Evolutionary conservation across 2,329 filamentous ascomycete genomes (phyloP).

Genomic region (Stemphylium beticola): DNA sequence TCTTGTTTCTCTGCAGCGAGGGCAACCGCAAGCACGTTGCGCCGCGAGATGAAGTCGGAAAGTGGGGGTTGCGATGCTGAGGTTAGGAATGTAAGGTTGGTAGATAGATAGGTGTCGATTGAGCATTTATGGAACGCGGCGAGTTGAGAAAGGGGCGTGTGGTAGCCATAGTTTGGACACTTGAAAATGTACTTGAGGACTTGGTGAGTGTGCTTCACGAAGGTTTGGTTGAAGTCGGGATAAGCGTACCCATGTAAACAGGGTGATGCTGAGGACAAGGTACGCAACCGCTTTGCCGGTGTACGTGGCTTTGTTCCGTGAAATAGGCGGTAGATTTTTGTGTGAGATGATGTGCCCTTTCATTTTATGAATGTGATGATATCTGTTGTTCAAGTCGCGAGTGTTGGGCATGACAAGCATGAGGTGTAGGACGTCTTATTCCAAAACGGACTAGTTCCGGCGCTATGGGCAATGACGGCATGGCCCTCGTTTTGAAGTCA

Average conservation of each 20-base stretch:
- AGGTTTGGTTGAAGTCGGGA: background rate
- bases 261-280: background rate
- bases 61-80: constrained; percentile 57
- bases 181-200: background rate
- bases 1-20: constrained; percentile 60
- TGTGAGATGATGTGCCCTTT: background rate
- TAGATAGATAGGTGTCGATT: constrained; percentile 57
- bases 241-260: background rate
- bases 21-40: constrained; percentile 63
- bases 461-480: background rate
- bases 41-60: constrained; percentile 61
- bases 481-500: no score
- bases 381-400: background rate
- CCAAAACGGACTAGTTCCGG: background rate
- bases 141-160: background rate
- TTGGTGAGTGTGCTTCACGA: background rate
- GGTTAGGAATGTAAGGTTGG: constrained; percentile 59
- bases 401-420: background rate
- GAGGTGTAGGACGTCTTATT: background rate
- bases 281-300: background rate
- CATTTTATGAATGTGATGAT: background rate
- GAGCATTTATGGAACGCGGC: constrained; percentile 57
- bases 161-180: background rate
- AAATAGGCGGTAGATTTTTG: background rate
- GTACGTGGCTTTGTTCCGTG: background rate